Evolutionary conservation across 805 yeast species (phyloP).

Genomic region (Wickerhamiella domercqiae): DNA sequence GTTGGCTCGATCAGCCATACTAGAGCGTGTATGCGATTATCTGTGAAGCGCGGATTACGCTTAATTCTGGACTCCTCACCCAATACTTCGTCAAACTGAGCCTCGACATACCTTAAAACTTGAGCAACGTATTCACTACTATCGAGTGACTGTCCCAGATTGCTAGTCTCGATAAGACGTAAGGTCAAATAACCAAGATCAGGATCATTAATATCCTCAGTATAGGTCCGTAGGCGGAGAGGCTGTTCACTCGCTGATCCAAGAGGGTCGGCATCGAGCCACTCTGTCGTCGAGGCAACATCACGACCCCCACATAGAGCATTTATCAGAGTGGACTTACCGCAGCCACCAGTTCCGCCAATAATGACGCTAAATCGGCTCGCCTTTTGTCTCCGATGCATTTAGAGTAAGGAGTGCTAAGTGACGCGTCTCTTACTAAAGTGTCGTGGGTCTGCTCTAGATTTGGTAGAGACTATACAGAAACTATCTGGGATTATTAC

Average conservation of each 20-base stretch:
- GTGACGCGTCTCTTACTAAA: no score
- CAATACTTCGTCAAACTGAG: constrained; percentile 55
- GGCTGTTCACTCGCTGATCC: constrained; percentile 19
- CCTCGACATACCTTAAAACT: constrained; percentile 47
- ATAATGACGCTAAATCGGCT: constrained; percentile 77
- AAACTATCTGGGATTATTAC: no score
- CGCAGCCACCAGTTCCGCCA: constrained; percentile 78
- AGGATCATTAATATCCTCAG: constrained; percentile 17
- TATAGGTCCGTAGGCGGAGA: constrained; percentile 16
- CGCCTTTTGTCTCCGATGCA: no score
- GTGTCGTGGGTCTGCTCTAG: no score
- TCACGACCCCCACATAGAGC: constrained; percentile 66
- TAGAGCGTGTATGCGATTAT: constrained; percentile 63
- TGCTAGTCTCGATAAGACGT: constrained; percentile 55
- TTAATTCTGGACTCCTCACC: constrained; percentile 62
- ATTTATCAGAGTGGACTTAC: constrained; percentile 85
- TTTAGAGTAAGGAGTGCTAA: no score
- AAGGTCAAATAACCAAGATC: constrained; percentile 25
- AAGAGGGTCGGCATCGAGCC: constrained; percentile 18
- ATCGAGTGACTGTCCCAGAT: constrained; percentile 63
- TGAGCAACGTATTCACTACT: constrained; percentile 36
- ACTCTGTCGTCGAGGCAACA: constrained; percentile 32
- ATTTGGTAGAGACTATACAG: no score
- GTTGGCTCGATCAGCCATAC: constrained; percentile 61
- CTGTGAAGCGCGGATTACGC: constrained; percentile 55